Evolutionary conservation across 306 rosid genomes (phyloP).

Genomic region (Cucurbita maxima): DNA sequence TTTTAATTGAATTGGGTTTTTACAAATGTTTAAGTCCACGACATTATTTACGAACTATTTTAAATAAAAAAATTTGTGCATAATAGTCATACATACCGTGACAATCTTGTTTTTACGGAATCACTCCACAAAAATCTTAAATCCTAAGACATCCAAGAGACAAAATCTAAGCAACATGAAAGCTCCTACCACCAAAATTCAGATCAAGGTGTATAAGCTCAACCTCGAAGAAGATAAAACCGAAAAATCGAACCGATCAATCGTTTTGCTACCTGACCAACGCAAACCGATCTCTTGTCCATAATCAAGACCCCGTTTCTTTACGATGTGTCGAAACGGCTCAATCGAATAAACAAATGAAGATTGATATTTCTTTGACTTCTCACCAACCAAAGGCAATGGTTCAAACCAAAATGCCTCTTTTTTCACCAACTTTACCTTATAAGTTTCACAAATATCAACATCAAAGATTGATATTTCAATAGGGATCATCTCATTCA

Average conservation of each 20-base stretch:
- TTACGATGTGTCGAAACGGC: conserved; percentile 26
- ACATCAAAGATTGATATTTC: conserved; percentile 28
- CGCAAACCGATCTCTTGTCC: conserved; percentile 41
- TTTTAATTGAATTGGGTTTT: no score
- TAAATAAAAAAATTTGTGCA: no score
- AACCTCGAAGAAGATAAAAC: conserved; percentile 20
- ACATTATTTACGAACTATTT: no score
- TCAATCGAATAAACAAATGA: conserved; percentile 29
- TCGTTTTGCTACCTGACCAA: conserved; percentile 10
- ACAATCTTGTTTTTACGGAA: no score
- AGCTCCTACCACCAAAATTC: no score
- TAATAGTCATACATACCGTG: no score
- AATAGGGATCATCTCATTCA: conserved; percentile 30
- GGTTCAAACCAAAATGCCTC: conserved; percentile 40
- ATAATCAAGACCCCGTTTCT: conserved; percentile 22
- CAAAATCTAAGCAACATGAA: no score
- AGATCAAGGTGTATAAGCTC: conserved; percentile 7
- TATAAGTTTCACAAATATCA: conserved; percentile 33
- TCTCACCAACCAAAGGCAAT: conserved; percentile 20
- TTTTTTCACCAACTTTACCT: conserved; percentile 28
- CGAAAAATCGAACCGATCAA: conserved; percentile 20
- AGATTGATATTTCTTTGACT: not conserved
- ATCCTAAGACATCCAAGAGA: no score
- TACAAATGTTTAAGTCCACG: no score
- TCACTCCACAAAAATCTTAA: no score